These are phyloP conservation scores for Metarhizium humberi DNA, from an alignment of 2,329 filamentous ascomycete species.

Conservation along the genomic window DNA sequence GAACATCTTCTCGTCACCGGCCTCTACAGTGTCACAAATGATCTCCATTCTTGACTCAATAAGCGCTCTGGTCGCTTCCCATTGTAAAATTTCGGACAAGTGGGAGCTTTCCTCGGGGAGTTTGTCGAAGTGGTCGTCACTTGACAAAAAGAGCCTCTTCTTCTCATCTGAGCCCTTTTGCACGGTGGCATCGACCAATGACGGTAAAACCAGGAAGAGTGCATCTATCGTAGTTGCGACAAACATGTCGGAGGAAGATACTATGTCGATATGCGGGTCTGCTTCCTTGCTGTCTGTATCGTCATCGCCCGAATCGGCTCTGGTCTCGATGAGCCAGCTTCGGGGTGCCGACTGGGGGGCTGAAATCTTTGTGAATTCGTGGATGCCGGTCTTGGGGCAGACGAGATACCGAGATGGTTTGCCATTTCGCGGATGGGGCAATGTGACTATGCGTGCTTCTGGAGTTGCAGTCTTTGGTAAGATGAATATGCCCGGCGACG, in stretches of 20 bases:
- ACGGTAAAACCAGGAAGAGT: conserved; percentile 73
- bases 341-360: conserved; percentile 43
- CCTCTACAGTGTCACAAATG: conserved; percentile 75
- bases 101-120: conserved; percentile 47
- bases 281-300: conserved; percentile 10
- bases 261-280: conserved; percentile 27
- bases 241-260: conserved; percentile 64
- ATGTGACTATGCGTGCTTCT: conserved; percentile 48
- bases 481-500: conserved; percentile 48
- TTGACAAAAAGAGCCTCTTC: conserved; percentile 57
- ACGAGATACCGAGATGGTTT: conserved; percentile 51
- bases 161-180: conserved; percentile 33
- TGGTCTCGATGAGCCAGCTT: conserved; percentile 51
- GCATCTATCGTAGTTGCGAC: conserved; percentile 78
- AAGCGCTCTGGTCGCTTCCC: conserved; percentile 34
- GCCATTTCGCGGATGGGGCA: conserved; percentile 49
- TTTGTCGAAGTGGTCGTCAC: conserved; percentile 64
- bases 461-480: conserved; percentile 44
- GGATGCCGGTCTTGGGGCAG: conserved; percentile 52
- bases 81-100: conserved; percentile 46
- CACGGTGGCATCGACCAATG: conserved; percentile 41
- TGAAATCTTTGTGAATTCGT: conserved; percentile 53
- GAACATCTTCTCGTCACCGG: conserved; percentile 78
- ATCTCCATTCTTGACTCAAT: conserved; percentile 58
- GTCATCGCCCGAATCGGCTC: conserved; percentile 10